phyloP scores from a whole-genome alignment of 371 early-diverging fungal genomes.

The Smittium mucronatum region DNA sequence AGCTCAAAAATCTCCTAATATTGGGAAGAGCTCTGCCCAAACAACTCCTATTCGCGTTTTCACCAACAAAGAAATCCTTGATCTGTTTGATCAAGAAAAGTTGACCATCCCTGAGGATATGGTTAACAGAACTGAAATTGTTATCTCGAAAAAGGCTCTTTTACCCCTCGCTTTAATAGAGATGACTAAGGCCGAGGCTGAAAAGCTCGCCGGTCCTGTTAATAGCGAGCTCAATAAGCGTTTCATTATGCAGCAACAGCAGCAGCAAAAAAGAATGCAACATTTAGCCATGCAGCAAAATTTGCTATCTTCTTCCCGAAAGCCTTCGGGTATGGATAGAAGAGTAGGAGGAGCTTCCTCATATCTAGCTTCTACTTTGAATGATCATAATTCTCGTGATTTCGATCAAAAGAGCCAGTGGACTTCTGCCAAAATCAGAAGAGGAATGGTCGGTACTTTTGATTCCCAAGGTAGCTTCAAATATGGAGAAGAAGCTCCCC shows the following conservation, averaged over 20 bases:
- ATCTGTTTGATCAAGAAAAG: slow-evolving; percentile 5
- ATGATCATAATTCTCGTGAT: slow-evolving; percentile 2
- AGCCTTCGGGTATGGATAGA: slow-evolving; percentile 4
- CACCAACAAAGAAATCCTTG: slow-evolving; percentile 6
- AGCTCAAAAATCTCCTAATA: background rate
- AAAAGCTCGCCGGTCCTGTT: slow-evolving; percentile 9
- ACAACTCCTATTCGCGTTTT: background rate
- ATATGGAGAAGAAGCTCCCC: slow-evolving; percentile 28
- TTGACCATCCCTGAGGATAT: slow-evolving; percentile 7
- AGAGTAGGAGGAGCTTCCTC: background rate
- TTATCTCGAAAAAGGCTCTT: background rate
- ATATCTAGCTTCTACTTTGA: slow-evolving; percentile 4
- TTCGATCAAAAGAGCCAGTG: slow-evolving; percentile 16
- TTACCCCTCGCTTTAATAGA: background rate
- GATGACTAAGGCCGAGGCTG: background rate
- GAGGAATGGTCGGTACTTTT: slow-evolving; percentile 42
- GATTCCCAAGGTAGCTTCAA: slow-evolving; percentile 52
- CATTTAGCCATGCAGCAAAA: slow-evolving; percentile 12
- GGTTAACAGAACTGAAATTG: slow-evolving; percentile 1
- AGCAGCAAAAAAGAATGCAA: slow-evolving; percentile 12
- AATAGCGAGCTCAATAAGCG: slow-evolving; percentile 13
- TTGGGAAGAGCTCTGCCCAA: background rate
- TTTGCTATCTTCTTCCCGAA: background rate
- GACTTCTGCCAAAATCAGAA: slow-evolving; percentile 25
- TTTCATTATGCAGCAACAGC: slow-evolving; percentile 14